These are phyloP conservation scores for Herpetomonas tarakana DNA, from an alignment of 208 protist species.

Conservation along the genomic window DNA sequence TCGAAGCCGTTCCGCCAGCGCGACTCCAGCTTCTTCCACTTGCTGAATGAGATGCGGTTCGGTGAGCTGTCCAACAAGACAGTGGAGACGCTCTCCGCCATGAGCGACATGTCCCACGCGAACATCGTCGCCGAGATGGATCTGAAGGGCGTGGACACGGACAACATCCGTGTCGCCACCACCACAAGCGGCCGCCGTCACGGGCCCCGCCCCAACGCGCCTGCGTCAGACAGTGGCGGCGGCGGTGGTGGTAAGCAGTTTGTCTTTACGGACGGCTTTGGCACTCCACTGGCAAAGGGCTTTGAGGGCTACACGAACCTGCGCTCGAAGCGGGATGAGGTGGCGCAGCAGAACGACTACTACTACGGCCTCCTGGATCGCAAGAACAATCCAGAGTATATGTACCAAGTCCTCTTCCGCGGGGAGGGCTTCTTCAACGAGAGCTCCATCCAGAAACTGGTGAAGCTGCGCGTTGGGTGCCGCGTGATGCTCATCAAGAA, in stretches of 20 bases:
- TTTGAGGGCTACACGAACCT: slow-evolving; percentile 76
- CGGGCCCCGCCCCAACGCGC: too few relatives aligned
- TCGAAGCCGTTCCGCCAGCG: slow-evolving; percentile 69
- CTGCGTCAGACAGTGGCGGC: neutral
- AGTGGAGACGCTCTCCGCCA: slow-evolving; percentile 31
- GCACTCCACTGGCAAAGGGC: slow-evolving; percentile 11
- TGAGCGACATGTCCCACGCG: slow-evolving; percentile 34
- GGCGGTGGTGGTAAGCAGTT: neutral
- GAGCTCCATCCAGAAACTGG: slow-evolving; percentile 22
- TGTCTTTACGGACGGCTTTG: slow-evolving; percentile 10
- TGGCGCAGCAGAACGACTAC: slow-evolving; percentile 55
- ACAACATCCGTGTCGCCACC: neutral
- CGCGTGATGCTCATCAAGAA: slow-evolving; percentile 91
- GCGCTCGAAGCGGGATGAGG: slow-evolving; percentile 48
- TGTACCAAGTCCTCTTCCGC: slow-evolving; percentile 2
- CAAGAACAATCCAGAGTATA: slow-evolving; percentile 33
- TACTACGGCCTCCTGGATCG: slow-evolving; percentile 57
- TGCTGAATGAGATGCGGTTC: slow-evolving; percentile 79
- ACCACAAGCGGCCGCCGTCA: neutral
- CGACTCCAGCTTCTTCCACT: slow-evolving; percentile 47
- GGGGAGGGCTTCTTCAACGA: slow-evolving; percentile 40
- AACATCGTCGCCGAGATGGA: slow-evolving; percentile 20
- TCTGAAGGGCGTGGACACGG: neutral
- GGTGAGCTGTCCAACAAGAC: slow-evolving; percentile 37
- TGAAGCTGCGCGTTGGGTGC: slow-evolving; percentile 67